Percentiles rank a stretch among this genome's conserved stretches.
These are phyloP conservation scores for Fusarium phyllophilum DNA, from an alignment of 2,329 filamentous ascomycete genomes.

Conservation along the genomic window DNA sequence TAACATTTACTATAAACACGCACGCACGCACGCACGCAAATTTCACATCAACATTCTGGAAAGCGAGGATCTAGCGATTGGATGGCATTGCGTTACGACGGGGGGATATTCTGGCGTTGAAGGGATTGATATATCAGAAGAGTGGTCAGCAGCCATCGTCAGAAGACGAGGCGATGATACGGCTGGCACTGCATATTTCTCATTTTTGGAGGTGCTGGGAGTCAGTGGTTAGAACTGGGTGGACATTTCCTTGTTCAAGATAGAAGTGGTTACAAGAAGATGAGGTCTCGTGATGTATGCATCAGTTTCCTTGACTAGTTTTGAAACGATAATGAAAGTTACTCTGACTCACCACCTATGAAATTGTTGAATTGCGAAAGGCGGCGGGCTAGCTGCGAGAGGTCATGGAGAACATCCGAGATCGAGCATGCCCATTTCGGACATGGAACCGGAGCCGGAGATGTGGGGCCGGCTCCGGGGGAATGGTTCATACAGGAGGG, in stretches of 20 bases:
- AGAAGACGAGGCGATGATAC: slow-evolving; percentile 4
- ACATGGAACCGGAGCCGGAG: background rate
- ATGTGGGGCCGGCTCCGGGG: slow-evolving; percentile 12
- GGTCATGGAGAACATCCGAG: background rate
- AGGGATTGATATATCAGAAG: slow-evolving; percentile 38
- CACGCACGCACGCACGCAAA: slow-evolving; percentile 24
- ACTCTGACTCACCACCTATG: background rate
- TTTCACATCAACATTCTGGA: slow-evolving; percentile 41
- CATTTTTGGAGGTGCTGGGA: slow-evolving; percentile 34
- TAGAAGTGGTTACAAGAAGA: slow-evolving; percentile 32
- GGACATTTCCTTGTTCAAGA: slow-evolving; percentile 34
- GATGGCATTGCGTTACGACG: slow-evolving; percentile 41
- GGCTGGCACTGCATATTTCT: slow-evolving; percentile 23
- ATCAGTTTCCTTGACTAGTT: slow-evolving; percentile 1
- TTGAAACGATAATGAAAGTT: background rate
- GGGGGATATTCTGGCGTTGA: slow-evolving; percentile 39
- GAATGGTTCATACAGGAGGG: background rate
- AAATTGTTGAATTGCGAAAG: background rate
- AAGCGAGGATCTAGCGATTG: slow-evolving; percentile 43
- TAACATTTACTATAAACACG: slow-evolving; percentile 21
- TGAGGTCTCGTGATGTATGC: slow-evolving; percentile 22
- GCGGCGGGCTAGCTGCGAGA: background rate
- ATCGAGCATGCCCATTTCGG: background rate
- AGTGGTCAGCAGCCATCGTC: slow-evolving; percentile 1
- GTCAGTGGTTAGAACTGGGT: slow-evolving; percentile 42